These are phyloP conservation scores for Aspergillus ochraceoroseus DNA, from an alignment of 2,329 filamentous ascomycete species.

Conservation along the genomic window DNA sequence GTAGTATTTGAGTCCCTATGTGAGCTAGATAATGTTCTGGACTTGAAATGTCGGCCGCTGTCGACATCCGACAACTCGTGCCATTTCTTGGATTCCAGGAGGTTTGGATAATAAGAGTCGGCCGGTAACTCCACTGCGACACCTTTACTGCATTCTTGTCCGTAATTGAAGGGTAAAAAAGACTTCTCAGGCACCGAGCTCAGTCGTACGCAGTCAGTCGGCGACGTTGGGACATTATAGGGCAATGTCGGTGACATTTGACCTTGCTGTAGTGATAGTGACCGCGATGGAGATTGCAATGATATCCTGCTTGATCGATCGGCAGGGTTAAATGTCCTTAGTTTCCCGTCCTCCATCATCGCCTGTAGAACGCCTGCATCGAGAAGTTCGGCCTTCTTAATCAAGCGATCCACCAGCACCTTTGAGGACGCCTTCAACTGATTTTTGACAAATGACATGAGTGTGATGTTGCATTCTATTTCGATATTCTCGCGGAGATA, in stretches of 20 bases:
- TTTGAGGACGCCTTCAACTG: conserved; percentile 73
- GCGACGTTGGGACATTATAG: conserved; percentile 3
- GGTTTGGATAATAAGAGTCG: conserved; percentile 1
- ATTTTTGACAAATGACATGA: conserved; percentile 73
- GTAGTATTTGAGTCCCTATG: no score
- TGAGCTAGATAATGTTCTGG: no score
- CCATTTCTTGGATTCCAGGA: not conserved
- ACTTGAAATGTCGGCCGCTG: no score
- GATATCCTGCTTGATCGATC: not conserved
- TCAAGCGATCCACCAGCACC: conserved; percentile 61
- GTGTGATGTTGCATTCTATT: conserved; percentile 71
- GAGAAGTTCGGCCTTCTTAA: conserved; percentile 48
- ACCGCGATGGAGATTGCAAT: not conserved
- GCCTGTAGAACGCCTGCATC: conserved; percentile 20
- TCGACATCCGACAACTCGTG: no score
- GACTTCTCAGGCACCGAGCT: not conserved
- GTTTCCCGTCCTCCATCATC: conserved; percentile 5
- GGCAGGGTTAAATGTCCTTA: conserved; percentile 8
- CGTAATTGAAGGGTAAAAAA: no score
- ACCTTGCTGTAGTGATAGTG: not conserved
- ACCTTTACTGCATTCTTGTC: not conserved
- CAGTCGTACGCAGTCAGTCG: not conserved
- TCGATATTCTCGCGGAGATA: conserved; percentile 84
- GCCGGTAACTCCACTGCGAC: conserved; percentile 6
- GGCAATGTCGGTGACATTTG: not conserved